Percentiles rank a stretch among this genome's conserved stretches.
phyloP scores from a whole-genome alignment of 441 rosid species.

The Manihot esculenta region DNA sequence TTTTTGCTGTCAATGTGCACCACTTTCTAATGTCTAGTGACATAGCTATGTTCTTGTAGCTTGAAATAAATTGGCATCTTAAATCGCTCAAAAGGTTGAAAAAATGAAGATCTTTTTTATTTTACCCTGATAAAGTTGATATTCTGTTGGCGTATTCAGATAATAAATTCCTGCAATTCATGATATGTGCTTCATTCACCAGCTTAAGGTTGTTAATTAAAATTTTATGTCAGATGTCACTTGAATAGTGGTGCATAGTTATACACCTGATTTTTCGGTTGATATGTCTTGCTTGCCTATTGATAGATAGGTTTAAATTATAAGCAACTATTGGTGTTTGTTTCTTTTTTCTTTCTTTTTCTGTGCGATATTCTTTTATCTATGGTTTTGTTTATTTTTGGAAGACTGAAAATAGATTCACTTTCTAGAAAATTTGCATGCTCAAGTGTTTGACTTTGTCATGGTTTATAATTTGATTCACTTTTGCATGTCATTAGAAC shows the following conservation, averaged over 20 bases:
- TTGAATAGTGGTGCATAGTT: background rate
- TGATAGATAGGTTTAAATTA: constrained; percentile 9
- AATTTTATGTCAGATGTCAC: background rate
- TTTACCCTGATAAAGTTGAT: background rate
- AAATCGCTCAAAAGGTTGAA: background rate
- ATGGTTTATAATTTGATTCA: background rate
- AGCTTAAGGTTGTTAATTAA: background rate
- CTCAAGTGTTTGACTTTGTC: background rate
- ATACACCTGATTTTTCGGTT: background rate
- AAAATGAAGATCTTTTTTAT: background rate
- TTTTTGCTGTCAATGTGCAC: too few species aligned
- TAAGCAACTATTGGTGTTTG: too few species aligned
- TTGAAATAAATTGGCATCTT: constrained; percentile 6
- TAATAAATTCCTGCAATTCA: background rate
- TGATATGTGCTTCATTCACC: background rate
- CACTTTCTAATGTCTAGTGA: too few species aligned
- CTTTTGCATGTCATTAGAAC: constrained; percentile 9
- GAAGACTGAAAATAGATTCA: background rate
- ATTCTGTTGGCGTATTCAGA: background rate
- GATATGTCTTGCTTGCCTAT: background rate
- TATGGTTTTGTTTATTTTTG: background rate
- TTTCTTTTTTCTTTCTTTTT: too few species aligned
- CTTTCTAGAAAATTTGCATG: background rate
- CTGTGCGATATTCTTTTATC: background rate
- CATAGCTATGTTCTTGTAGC: background rate